Evolutionary conservation across 345 rosid species (phyloP), one percentile per base, ranked within the genome.

Genomic region (Moricandia moricandioides): DNA sequence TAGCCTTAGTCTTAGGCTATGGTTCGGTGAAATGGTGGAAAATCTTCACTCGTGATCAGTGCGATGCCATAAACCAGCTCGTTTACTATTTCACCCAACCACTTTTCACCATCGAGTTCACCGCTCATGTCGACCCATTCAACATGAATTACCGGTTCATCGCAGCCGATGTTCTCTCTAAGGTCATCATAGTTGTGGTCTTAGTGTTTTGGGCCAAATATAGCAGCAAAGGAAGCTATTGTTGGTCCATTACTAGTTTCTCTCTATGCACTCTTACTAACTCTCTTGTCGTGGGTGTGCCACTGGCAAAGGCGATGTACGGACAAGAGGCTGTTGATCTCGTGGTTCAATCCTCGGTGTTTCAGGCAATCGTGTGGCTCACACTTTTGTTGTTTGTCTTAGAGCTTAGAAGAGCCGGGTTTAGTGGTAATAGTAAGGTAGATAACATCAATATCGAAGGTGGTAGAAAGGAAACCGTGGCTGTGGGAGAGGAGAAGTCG

Each of bases 21-120:
- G 97, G 95, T 6, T 94, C 98, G 0, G 91, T 91, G 29, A 85
- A 78, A 77, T 94, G 98, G 98, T 91, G 98, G 98, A 75, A 76
- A 10, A 80, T 91, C 18, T 87, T 94, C 76, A 83, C 84, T 0
- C 81, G 83, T 2, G 98, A 94, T 2, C 95, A 94, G 73, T 84
- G 96, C 14, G 93, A 85, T 5, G 97, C 95, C 2, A 82, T 94
- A 17, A 94, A 89, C 84, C 83, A 88, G 7, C 73, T 94, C 1
- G 93, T 89, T 13, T 91, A 89, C 74, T 94, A 82, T 60, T 94
- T 94, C 85, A 91, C 96, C 43, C 74, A 89, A 24, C 98, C 98
- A 0, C 82, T 94, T 21, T 91, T 90, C 81, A 75, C 91, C 72
- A 75, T 90, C 58, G 87, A 94, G 75, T 88, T 90, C 87, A 87